Conservation (phyloP, 345 rosid genomes). For the Bretschneidera sinensis region DNA sequence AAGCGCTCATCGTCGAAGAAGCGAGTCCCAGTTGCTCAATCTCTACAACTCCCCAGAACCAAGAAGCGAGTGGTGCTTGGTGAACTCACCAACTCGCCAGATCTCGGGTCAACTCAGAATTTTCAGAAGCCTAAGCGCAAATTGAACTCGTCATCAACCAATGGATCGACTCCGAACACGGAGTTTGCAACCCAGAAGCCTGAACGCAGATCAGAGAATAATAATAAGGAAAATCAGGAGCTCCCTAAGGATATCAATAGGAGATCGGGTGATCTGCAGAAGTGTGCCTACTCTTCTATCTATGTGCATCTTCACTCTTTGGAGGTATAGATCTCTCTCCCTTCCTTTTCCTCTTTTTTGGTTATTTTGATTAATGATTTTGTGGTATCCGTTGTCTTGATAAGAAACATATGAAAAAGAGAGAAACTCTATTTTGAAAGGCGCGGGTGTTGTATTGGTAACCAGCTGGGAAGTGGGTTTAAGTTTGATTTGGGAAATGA, state of each 20-base stretch:
- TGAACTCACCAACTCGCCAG: slow-evolving; percentile 19
- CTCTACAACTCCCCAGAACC: slow-evolving; percentile 4
- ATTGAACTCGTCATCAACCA: neutral
- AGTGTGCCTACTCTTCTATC: slow-evolving; percentile 15
- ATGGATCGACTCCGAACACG: neutral
- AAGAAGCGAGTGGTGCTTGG: slow-evolving; percentile 24
- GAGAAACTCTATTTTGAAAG: no score
- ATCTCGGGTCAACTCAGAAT: neutral
- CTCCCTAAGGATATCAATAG: neutral
- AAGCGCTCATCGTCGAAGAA: slow-evolving; percentile 12
- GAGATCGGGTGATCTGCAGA: slow-evolving; percentile 10
- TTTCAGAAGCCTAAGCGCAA: neutral
- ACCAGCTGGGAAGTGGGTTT: neutral
- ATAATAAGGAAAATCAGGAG: neutral
- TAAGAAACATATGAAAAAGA: no score
- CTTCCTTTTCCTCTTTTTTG: neutral
- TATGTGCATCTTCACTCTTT: slow-evolving; percentile 23
- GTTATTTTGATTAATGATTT: neutral
- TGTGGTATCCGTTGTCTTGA: neutral
- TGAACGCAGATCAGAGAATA: neutral
- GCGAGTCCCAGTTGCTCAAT: neutral
- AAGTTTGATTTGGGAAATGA: neutral
- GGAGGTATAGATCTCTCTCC: slow-evolving; percentile 20
- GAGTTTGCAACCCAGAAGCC: slow-evolving; percentile 11
- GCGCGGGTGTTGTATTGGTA: neutral